Percentiles rank a stretch among this genome's conserved stretches.
Evolutionary conservation across 129 eudicot genomes (phyloP).

Genomic region (Pittosporum tobira): DNA sequence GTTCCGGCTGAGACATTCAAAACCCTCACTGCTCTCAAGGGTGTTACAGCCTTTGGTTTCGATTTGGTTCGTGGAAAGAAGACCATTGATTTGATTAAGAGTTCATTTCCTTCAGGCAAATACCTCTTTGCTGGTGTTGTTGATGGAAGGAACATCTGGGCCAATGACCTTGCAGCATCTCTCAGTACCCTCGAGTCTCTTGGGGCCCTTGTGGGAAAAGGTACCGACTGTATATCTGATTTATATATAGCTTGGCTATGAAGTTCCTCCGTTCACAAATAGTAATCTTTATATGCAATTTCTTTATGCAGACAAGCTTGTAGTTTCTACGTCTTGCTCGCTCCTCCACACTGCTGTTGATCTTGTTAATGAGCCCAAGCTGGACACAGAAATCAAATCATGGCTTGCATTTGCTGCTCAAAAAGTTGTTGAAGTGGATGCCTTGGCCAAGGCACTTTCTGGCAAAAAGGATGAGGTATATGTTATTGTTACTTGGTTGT

Average conservation of each 20-base stretch:
- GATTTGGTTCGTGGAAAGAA: constrained; percentile 85
- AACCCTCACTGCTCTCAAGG: constrained; percentile 56
- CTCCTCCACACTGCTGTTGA: constrained; percentile 97
- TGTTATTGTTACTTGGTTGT: neutral
- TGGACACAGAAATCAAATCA: constrained; percentile 76
- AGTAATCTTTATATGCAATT: neutral
- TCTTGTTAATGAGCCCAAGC: constrained; percentile 78
- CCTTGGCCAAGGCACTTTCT: constrained; percentile 84
- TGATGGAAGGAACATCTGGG: constrained; percentile 98
- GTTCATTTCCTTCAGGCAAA: constrained; percentile 52
- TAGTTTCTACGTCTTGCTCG: constrained; percentile 90
- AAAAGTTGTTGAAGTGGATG: constrained; percentile 85
- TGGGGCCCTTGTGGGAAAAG: constrained; percentile 84
- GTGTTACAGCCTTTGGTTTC: constrained; percentile 67
- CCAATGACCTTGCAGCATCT: constrained; percentile 79
- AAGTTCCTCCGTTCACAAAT: constrained; percentile 8
- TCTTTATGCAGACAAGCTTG: constrained; percentile 67
- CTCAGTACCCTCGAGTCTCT: constrained; percentile 51
- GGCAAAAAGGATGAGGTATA: constrained; percentile 82
- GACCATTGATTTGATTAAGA: constrained; percentile 53
- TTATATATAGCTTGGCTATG: constrained; percentile 7
- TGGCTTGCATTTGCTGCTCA: constrained; percentile 99
- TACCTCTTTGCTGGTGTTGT: constrained; percentile 87
- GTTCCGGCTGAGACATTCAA: constrained; percentile 69
- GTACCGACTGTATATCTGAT: constrained; percentile 21